phyloP scores from a whole-genome alignment of 192 early-diverging fungal genomes.

The Coemansia sp. region DNA sequence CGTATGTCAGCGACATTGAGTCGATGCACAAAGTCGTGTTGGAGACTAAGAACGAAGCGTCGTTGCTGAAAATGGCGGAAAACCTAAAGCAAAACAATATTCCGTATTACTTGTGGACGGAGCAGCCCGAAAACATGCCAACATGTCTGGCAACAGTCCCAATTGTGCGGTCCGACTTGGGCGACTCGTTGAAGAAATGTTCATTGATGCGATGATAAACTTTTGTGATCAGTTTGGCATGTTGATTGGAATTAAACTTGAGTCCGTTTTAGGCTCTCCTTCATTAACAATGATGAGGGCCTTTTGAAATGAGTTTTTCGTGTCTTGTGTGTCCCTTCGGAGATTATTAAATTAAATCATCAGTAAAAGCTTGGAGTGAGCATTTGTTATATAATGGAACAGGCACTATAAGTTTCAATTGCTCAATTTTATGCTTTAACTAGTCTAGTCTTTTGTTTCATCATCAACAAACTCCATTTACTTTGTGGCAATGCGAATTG shows the following conservation, averaged over 20 bases:
- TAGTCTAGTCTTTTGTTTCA: too few relatives aligned
- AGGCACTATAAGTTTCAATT: too few relatives aligned
- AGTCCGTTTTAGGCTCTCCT: too few relatives aligned
- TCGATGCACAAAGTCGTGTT: constrained; percentile 77
- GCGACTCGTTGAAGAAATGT: constrained; percentile 53
- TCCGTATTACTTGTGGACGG: constrained; percentile 67
- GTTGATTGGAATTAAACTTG: background rate
- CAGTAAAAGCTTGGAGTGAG: too few relatives aligned
- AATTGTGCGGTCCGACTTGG: constrained; percentile 54
- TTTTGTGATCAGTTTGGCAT: background rate
- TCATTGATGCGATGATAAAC: constrained; percentile 29
- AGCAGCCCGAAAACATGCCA: constrained; percentile 74
- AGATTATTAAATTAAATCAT: background rate
- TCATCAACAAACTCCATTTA: too few relatives aligned
- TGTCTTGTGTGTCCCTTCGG: too few relatives aligned
- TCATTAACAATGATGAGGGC: background rate
- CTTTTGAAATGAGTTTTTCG: too few relatives aligned
- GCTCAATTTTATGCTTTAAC: too few relatives aligned
- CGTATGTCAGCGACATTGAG: constrained; percentile 62
- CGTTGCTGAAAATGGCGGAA: constrained; percentile 59
- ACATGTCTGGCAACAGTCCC: constrained; percentile 74
- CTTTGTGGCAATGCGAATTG: background rate
- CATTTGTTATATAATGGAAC: too few relatives aligned
- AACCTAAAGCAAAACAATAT: constrained; percentile 59
- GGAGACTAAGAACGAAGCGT: constrained; percentile 69